Base-by-base conservation (phyloP, 2,329 filamentous ascomycete genomes). In the Alternaria infectoria region DNA sequence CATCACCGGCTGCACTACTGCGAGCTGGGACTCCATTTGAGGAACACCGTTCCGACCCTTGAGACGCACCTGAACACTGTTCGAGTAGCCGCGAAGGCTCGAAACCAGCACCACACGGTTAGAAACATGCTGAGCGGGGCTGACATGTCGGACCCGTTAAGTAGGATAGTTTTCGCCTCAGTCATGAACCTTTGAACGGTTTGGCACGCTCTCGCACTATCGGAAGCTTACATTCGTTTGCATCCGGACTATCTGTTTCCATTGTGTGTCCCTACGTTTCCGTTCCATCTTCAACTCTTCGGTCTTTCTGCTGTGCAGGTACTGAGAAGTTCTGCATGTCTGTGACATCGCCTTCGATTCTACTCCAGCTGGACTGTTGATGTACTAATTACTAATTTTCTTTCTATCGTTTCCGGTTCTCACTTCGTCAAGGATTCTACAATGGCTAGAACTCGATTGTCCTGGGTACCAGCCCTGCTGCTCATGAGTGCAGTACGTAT, bases 311-410 rank as follows among this genome's bases (percentile, higher is more conserved):
- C 76, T 78, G 76, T 68, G 77, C 77, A 78, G 76, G 70, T 71
- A 67, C 70, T 74, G 70, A 74, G 64, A 64, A 71, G 71, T 70
- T 72, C 69, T 75, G 74, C 72, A 77, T 77, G 74, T 77, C 73
- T 75, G 74, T 64, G 65, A 70, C 70, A 61, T 59, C 63, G 59
- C 49, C 68, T 76, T 69, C 54, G 62, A 69, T 66, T 65, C 59
- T 63, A 45, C 63, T 67, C 63, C 76, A 79, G 77, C 77, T 77
- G 77, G 69, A 65, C 77, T 79, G 77, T 75, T 73, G 54, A 73
- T 70, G 62, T 74, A 69, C 67, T 77, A 71, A 77, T 69, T 75
- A 75, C 74, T 78, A 69, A 44, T 54, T 54, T 40, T 57, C 59
- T 54, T 45, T 59, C 58, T 36, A 57, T 17, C 21, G 17, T 46